phyloP scores from a whole-genome alignment of 2,329 filamentous ascomycete species.

The Scleromitrula shiraiana region DNA sequence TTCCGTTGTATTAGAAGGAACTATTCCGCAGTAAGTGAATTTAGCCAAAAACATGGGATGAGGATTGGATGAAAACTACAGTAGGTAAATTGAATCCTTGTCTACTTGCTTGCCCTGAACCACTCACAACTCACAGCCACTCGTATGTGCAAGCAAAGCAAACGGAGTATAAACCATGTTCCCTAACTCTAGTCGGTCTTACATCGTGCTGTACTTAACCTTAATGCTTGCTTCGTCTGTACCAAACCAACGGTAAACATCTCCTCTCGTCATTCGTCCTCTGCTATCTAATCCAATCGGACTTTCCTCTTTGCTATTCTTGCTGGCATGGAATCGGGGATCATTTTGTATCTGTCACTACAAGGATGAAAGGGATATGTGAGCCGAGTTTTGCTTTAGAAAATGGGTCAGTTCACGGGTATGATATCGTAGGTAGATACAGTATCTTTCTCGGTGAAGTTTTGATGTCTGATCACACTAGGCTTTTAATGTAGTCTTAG shows the following conservation, averaged over 20 bases:
- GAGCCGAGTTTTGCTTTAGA: too few species aligned
- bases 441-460: not conserved
- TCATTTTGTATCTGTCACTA: not conserved
- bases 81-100: not conserved
- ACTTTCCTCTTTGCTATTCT: not conserved
- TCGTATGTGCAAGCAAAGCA: not conserved
- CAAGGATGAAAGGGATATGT: not conserved
- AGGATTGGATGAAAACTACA: not conserved
- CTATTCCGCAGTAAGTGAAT: not conserved
- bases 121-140: too few species aligned
- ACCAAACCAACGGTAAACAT: conserved; percentile 10
- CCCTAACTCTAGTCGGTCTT: too few species aligned
- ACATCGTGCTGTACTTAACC: too few species aligned
- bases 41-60: not conserved
- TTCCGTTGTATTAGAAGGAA: not conserved
- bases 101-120: not conserved
- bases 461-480: too few species aligned
- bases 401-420: too few species aligned
- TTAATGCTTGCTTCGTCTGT: conserved; percentile 8
- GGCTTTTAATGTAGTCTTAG: too few species aligned
- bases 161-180: too few species aligned
- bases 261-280: not conserved
- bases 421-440: too few species aligned
- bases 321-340: not conserved
- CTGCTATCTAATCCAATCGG: conserved; percentile 6